Evolutionary conservation across 139 green algal genomes (phyloP).

Genomic region (Chloropicon primus): DNA sequence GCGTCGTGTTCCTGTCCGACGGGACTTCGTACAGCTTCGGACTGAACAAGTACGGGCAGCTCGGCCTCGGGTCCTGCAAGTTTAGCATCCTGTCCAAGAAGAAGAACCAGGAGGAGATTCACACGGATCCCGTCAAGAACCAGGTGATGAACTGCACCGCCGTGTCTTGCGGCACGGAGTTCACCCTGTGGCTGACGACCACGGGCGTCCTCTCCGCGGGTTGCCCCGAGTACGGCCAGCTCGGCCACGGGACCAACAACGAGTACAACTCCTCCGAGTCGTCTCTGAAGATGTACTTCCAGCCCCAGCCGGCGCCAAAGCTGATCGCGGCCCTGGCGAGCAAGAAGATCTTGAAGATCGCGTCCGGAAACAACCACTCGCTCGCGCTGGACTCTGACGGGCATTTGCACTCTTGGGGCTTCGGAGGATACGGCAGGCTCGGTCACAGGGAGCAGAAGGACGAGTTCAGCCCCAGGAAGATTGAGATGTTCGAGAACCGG

Average conservation of each 20-base stretch:
- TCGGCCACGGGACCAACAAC: conserved; percentile 80
- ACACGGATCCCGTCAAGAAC: conserved; percentile 13
- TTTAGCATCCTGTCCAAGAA: conserved; percentile 21
- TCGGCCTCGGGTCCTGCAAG: conserved; percentile 44
- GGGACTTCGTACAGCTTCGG: conserved; percentile 59
- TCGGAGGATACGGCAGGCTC: conserved; percentile 65
- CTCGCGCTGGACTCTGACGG: conserved; percentile 36
- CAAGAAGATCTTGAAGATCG: conserved; percentile 45
- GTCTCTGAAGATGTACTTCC: conserved; percentile 78
- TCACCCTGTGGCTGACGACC: conserved; percentile 63
- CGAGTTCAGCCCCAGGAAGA: conserved; percentile 49
- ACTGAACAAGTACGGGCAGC: conserved; percentile 66
- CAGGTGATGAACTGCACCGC: conserved; percentile 32
- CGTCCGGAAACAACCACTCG: conserved; percentile 70
- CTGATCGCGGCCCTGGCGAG: conserved; percentile 38
- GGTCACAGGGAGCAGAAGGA: conserved; percentile 72
- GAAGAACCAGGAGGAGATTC: conserved; percentile 22
- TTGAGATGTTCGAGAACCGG: conserved; percentile 23
- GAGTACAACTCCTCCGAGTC: conserved; percentile 49
- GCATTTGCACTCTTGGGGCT: conserved; percentile 61
- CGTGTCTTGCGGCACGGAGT: conserved; percentile 73
- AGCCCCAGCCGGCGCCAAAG: conserved; percentile 60
- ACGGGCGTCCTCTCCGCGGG: conserved; percentile 6
- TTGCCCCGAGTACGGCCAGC: conserved; percentile 56
- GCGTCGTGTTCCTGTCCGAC: conserved; percentile 40